These are phyloP conservation scores for thale cress (Arabidopsis thaliana) DNA, from an alignment of 345 rosid species.

Conservation along the genomic window DNA sequence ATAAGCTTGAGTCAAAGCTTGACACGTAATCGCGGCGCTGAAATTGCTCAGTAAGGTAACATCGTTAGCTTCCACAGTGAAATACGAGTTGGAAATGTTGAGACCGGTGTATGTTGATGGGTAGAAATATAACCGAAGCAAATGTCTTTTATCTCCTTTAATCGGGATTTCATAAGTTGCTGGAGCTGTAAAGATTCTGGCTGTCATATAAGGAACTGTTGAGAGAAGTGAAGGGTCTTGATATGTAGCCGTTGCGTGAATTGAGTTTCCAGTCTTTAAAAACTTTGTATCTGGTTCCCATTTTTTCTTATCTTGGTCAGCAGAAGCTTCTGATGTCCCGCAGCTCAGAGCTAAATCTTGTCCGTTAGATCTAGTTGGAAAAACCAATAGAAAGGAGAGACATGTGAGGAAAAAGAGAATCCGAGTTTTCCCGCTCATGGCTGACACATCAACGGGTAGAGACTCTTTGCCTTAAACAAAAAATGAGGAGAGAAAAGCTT, in stretches of 20 bases:
- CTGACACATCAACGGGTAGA: constrained; percentile 31
- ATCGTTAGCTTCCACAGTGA: constrained; percentile 56
- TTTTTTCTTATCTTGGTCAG: constrained; percentile 62
- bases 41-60: constrained; percentile 68
- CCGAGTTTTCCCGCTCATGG: constrained; percentile 48
- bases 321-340: constrained; percentile 55
- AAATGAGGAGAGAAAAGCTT: not conserved
- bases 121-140: constrained; percentile 67
- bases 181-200: constrained; percentile 64
- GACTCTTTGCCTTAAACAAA: not conserved
- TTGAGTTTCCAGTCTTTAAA: constrained; percentile 46
- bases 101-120: constrained; percentile 60
- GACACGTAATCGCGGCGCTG: constrained; percentile 69
- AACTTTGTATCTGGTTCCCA: constrained; percentile 68
- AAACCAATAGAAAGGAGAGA: constrained; percentile 32
- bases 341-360: constrained; percentile 51
- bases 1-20: constrained; percentile 71
- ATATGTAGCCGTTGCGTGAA: constrained; percentile 49
- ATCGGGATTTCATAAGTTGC: constrained; percentile 61
- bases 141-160: constrained; percentile 47
- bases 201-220: constrained; percentile 70
- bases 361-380: constrained; percentile 34
- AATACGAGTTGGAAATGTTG: constrained; percentile 58
- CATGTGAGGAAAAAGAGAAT: constrained; percentile 36
- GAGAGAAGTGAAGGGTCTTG: constrained; percentile 79